phyloP scores from a whole-genome alignment of 768 basidiomycete genomes.

The Megacollybia marginata region DNA sequence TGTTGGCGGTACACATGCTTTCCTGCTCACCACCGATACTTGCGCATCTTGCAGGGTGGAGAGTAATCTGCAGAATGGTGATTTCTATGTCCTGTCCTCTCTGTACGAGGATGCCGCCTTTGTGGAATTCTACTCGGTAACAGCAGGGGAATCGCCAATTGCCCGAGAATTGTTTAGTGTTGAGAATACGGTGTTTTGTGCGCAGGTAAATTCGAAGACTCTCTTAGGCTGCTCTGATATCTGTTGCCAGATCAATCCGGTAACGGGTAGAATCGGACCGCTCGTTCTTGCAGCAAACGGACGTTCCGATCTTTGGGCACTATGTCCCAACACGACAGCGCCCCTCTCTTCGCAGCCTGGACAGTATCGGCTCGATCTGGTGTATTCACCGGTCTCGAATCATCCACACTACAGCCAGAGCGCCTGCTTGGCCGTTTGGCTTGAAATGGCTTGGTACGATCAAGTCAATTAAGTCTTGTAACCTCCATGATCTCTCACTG shows the following conservation, averaged over 20 bases:
- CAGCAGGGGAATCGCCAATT: not conserved
- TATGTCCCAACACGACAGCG: slow-evolving; percentile 17
- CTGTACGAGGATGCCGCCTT: not conserved
- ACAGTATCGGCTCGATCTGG: slow-evolving; percentile 14
- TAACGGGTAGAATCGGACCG: slow-evolving; percentile 6
- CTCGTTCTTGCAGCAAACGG: slow-evolving; percentile 2
- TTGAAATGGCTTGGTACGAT: no score
- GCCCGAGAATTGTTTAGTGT: not conserved
- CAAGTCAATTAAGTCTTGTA: no score
- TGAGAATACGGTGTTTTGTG: not conserved
- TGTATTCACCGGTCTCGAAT: slow-evolving; percentile 15
- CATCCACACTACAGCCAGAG: no score
- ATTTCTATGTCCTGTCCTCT: not conserved
- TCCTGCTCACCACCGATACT: not conserved
- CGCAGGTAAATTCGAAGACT: not conserved
- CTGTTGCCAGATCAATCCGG: slow-evolving; percentile 3
- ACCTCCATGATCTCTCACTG: no score
- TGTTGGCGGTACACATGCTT: not conserved
- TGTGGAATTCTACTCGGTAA: not conserved
- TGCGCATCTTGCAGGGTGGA: not conserved
- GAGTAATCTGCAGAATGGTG: not conserved
- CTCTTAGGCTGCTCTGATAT: not conserved
- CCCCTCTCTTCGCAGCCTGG: not conserved
- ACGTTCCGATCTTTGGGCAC: slow-evolving; percentile 12
- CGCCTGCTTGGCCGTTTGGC: no score